Base-by-base conservation (phyloP, 352 stramenopile genomes). In the Globisporangium megalacanthum region DNA sequence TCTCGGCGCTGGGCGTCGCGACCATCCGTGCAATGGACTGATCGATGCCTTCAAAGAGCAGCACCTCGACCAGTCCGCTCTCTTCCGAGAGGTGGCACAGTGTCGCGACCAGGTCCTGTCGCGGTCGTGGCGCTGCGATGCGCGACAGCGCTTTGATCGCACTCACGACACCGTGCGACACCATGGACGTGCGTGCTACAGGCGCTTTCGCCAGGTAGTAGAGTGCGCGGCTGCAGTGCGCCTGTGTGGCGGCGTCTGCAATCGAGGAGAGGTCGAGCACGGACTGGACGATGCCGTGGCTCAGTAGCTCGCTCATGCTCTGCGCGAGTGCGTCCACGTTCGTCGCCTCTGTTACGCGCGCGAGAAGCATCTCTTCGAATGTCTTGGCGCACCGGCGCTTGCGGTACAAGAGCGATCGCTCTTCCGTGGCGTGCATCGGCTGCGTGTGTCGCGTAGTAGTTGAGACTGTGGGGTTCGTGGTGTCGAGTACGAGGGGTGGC, bases 331-430 rank as follows among this genome's bases (percentile, higher is more conserved):
- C n/a, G 9, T 4, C 41, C 1, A 7, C 15, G 19, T 52, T 70
- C 53, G 54, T 52, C 17, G 31, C 25, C 19, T 62, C 49, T 14
- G 59, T 61, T 33, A 86, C 41, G 7, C 77, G 76, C 13, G 65
- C 68, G 19, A 67, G 57, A 44, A 92, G 83, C 78, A 92, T 90
- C 19, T 86, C 70, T 55, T 88, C 79, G 56, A 92, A 92, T 0
- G 82, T 90, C 29, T 82, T 80, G 8, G 82, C 82, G 35, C 82
- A 92, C 7, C 78, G 72, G 1, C 82, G 75, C 55, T 90, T 90
- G 11, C 77, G 71, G 22, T 77, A 62, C 8, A 83, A 56, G 47
- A 74, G 74, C 20, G 69, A 54, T 14, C 49, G 47, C 25, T 64
- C 58, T 22, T 64, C 58, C 1, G 39, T 75, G 64, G 31, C 70